Base-by-base conservation (phyloP, 116 monocot species). In the Posidonia oceanica region DNA sequence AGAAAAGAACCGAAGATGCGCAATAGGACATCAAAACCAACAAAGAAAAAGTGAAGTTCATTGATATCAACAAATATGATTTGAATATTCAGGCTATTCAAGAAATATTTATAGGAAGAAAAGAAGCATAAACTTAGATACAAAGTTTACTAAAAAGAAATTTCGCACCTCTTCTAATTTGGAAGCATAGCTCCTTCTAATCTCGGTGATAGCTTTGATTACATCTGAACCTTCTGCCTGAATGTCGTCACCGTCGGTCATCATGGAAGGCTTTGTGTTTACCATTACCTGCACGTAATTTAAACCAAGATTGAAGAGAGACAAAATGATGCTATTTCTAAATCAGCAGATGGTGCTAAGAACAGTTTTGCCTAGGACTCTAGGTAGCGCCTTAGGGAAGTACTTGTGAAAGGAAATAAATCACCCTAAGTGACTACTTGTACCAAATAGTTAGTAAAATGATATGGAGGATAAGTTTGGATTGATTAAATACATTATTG, bases 101-200 rank as follows among this genome's bases (percentile, higher is more conserved):
- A 48, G 12, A 48, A 12, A 48, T 48, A 48, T 48, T 48, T 48
- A 12, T 12, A 48, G 48, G 48, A 48, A 48, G 5, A 48, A 7
- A 48, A 12, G 48, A 48, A 48, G 48, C 48, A 48, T 7, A 48
- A 2, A 10, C 48, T 12, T 10, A 5, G 8, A 8, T 48, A 12
- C 48, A 5, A 48, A 48, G 11, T 48, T 48, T 48, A 48, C 12
- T 48, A 48, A 48, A 48, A 48, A 48, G 48, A 48, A 10, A 48
- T 10, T 48, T 48, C 41, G 63, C 67, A 81, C 91, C 83, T 88
- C 76, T 80, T 88, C 87, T 42, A 91, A 67, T 83, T 91, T 83
- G 67, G 73, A 76, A 56, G 83, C 77, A 70, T 88, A 91, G 42
- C 69, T 91, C 75, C 79, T 83, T 81, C 84, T 84, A 44, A 88